Base-by-base conservation (phyloP, 495 filamentous ascomycete species). In the Parachaetomium inaequale region DNA sequence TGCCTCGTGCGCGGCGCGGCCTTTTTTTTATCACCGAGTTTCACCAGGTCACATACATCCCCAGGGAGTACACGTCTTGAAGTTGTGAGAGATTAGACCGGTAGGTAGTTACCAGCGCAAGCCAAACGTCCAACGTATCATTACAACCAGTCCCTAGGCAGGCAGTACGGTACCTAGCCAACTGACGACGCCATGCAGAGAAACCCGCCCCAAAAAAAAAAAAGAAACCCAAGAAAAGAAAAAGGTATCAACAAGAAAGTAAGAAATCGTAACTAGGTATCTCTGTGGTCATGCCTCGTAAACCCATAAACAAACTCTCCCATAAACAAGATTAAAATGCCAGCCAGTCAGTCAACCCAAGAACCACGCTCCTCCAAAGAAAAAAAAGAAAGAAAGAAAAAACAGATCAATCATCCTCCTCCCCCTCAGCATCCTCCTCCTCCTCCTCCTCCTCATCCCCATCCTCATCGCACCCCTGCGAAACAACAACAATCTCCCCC, bases 391-490 rank as follows among this genome's bases (percentile, higher is more conserved):
- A 58, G 21, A 49, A 26, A 55, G n/a, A n/a, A 46, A 25, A 36
- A 19, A 8, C 49, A 32, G n/a, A 17, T 32, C 52, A 21, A 55
- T 32, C 31, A 21, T 54, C 51, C 31, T 54, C 51, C 32, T 54
- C 51, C 31, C 32, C 51, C 31, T 38, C 51, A 17, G 31, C 51
- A 36, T 34, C 51, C 31, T 38, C 31, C 51, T 54, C 52, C 25
- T 62, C 66, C 43, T 67, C 61, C 36, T 32, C 61, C 17, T 59
- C 68, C 34, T 62, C 61, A 29, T 38, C 64, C 12, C 53, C 55
- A 28, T 52, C 62, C 23, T 36, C 58, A 32, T 14, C 32, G 12
- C 40, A 32, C 21, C 14, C 32, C 53, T 10, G 15, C 51, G n/a
- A 36, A 46, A 43, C 40, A 23, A 34, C 50, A 15, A 34, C 42